A percentile compares a stretch with the other conserved stretches of the same genome.
These are phyloP conservation scores for Cicer cuneatum DNA, from an alignment of 306 rosid species.

Conservation along the genomic window DNA sequence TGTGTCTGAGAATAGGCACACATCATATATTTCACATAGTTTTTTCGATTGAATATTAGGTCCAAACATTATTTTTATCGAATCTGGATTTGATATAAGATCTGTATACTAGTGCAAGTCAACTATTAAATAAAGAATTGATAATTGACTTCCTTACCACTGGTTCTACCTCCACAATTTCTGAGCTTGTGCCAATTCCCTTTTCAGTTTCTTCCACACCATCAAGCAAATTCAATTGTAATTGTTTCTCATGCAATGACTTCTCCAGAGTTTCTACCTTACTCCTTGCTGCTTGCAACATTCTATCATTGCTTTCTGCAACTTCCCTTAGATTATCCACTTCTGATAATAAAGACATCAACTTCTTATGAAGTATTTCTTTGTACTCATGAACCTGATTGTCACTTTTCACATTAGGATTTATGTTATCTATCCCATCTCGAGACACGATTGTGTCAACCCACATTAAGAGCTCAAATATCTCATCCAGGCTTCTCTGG, in stretches of 20 bases:
- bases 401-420: conserved; percentile 56
- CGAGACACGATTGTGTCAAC: conserved; percentile 62
- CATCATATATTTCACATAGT: conserved; percentile 7
- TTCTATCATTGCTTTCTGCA: conserved; percentile 67
- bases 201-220: conserved; percentile 67
- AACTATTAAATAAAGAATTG: conserved; percentile 26
- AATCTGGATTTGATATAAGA: conserved; percentile 24
- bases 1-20: conserved; percentile 3
- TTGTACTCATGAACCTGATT: conserved; percentile 60
- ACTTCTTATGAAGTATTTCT: conserved; percentile 73
- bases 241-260: conserved; percentile 75
- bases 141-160: conserved; percentile 63
- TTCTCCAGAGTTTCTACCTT: conserved; percentile 72
- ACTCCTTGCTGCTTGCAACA: conserved; percentile 77
- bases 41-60: conserved; percentile 24
- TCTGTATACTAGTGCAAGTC: conserved; percentile 8
- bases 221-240: conserved; percentile 78
- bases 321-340: conserved; percentile 62
- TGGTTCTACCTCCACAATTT: conserved; percentile 86
- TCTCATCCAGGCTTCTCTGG: conserved; percentile 63
- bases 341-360: conserved; percentile 65
- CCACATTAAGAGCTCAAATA: conserved; percentile 75
- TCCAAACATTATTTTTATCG: conserved; percentile 17
- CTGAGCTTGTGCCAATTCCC: conserved; percentile 62
- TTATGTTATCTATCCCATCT: conserved; percentile 58